Base-by-base conservation (phyloP, 176 grass and related monocot species). In the Elymus sibiricus region DNA sequence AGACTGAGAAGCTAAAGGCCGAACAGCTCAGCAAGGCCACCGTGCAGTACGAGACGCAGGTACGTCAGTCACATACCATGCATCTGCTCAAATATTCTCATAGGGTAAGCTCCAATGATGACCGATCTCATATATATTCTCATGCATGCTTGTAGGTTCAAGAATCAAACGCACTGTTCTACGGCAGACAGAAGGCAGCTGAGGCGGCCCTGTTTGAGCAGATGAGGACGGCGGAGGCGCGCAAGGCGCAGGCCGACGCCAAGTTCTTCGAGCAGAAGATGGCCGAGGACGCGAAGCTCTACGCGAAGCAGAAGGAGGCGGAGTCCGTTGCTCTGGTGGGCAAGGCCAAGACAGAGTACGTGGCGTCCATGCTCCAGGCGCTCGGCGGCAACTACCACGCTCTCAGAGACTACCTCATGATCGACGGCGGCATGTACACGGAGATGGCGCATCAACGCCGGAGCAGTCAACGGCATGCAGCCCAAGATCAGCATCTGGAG, bases 231-330 rank as follows among this genome's bases (percentile, higher is more conserved):
- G 89, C 85, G 67, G 87, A 90, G 89, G 87, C 90, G 4, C 76
- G 82, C 66, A 38, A 69, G 79, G 94, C 93, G 27, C 55, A 68
- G 24, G 84, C 94, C 2, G 94, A 93, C 61, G 89, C 91, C 7
- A 91, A 86, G 85, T 69, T 97, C 10, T 97, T 79, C 76, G 85
- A 93, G 87, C 40, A 92, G 73, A 80, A 90, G 70, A 89, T 90
- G 87, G 91, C 89, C 2, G 94, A 93, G 89, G 91, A 93, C 27
- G 91, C 94, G n/a, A 87, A 80, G 55, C 89, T 92, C 3, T 90
- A 97, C 27, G 60, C 89, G 0, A 88, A 88, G 69, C 85, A 69
- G 66, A 31, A 69, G 32, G 66, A 69, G 32, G 66, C 66, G 1
- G 32, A 37, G 66, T 37, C 66, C 8, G 31, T 69, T 9, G 66